Evolutionary conservation across 2,329 filamentous ascomycete species (phyloP), one percentile per base, ranked within the genome.

Genomic region (Alternaria brassicicola): DNA sequence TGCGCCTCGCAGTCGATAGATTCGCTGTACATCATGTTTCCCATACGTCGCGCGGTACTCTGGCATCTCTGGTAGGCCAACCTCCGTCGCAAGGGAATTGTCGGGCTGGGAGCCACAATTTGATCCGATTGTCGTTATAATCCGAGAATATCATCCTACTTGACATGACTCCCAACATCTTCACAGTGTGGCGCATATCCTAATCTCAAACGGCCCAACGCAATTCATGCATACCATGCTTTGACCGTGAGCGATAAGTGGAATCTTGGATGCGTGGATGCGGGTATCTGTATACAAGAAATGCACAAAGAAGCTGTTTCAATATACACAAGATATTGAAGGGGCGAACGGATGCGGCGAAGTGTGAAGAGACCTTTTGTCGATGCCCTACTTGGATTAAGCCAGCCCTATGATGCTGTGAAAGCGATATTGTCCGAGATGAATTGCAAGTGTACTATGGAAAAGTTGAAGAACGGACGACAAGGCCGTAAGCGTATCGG

Each of bases 1-100:
- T 64, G 69, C 69, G 71, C 65, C 60, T 66, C 63, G 55, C 57
- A 62, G 62, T 51, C 39, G 52, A 59, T 57, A 54, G 57, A 50
- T 59, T 53, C 52, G 55, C 57, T 66, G 65, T 69, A 69, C 30
- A 66, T 64, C 59, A 53, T 33, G 46, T 46, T 64, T 63, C 62
- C 38, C 36, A 58, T 64, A 56, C 9, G 17, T 55, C 30, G 36
- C n/a, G 31, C 33, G 52, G 33, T 30, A 35, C 12, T 33, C 17
- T 42, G 19, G 41, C 54, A 41, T 57, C 17, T 52, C n/a, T 19
- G 30, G 47, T 54, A 25, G 50, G 39, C 42, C n/a, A 49, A 3
- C 15, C 10, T 47, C 21, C 19, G 30, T 33, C 55, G 55, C 43
- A 55, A 9, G 12, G 26, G n/a, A n/a, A 15, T 35, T 0, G 19